Evolutionary conservation across 2,329 filamentous ascomycete genomes (phyloP).

Genomic region (Penicillium brasilianum): DNA sequence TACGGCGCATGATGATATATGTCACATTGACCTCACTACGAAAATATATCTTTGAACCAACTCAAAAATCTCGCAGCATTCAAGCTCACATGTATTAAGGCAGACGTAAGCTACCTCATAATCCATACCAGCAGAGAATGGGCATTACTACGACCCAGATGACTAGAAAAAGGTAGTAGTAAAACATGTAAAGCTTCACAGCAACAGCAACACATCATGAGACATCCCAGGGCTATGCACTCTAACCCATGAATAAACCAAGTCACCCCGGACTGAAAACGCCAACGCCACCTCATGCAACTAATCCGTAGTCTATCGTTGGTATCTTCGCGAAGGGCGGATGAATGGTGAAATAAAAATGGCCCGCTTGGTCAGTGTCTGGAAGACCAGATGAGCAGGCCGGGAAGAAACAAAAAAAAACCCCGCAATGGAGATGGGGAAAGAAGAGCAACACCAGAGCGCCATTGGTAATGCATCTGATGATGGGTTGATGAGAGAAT

Average conservation of each 20-base stretch:
- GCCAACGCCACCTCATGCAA: slow-evolving; percentile 33
- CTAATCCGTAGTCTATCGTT: slow-evolving; percentile 40
- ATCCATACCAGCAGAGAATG: background rate
- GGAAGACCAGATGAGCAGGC: slow-evolving; percentile 4
- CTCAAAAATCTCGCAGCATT: background rate
- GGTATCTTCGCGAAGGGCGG: slow-evolving; percentile 39
- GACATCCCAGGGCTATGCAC: background rate
- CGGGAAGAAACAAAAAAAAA: slow-evolving; percentile 9
- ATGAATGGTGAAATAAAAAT: slow-evolving; percentile 13
- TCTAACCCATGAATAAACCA: slow-evolving; percentile 16
- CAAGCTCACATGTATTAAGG: background rate
- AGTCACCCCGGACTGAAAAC: slow-evolving; percentile 22
- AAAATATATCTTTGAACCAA: background rate
- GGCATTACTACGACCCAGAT: background rate
- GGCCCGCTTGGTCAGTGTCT: background rate
- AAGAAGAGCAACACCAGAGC: slow-evolving; percentile 12
- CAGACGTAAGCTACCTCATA: background rate
- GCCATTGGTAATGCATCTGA: slow-evolving; percentile 25
- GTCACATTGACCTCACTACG: background rate
- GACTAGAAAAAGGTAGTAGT: background rate
- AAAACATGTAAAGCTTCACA: background rate
- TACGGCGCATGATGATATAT: background rate
- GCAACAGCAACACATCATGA: slow-evolving; percentile 7
- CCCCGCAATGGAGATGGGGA: slow-evolving; percentile 13
- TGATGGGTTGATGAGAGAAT: slow-evolving; percentile 9